Evolutionary conservation across 2,329 filamentous ascomycete genomes (phyloP), one percentile per base, ranked within the genome.

Genomic region (Alternaria dauci): DNA sequence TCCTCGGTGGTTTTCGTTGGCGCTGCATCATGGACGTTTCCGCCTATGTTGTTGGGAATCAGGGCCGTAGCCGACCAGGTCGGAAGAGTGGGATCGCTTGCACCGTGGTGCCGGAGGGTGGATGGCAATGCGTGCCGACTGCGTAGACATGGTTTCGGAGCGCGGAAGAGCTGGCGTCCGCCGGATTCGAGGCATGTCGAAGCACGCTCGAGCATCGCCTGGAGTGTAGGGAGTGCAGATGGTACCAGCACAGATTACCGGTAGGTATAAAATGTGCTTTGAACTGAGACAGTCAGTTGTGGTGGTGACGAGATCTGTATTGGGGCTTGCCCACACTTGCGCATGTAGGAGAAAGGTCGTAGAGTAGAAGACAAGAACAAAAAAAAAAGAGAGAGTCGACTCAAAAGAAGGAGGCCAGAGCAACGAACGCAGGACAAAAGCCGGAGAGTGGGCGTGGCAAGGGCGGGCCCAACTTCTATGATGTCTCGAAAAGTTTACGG

Each of bases 101-200:
- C 82, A 65, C 81, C 82, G 76, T 87, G 84, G 64, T 80, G 81
- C 85, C 85, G 87, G 70, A 88, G 87, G 26, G 80, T 74, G 52
- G 83, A 83, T 75, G 86, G 84, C 42, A 87, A 80, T 74, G 78
- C 79, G 68, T 85, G 84, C 63, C 80, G 81, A 70, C 74, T 81
- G 67, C 75, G 76, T 57, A 79, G 69, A 55, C 73, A 74, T 65
- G 69, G 72, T 59, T 75, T 78, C 59, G 76, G 72, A 59, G 76
- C 76, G 75, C 76, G 81, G 62, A 85, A 72, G 71, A 85, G 80
- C 69, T 82, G 80, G 74, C 83, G 81, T 74, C 84, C 80, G 81
- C 84, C 83, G 77, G 82, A 81, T 80, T 86, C 81, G 81, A 87
- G 82, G 79, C 84, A 87, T 86, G 81, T 80, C 76, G 82, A 82